Conservation (phyloP, 2,329 filamentous ascomycete species). For the Epichloe hybrida region DNA sequence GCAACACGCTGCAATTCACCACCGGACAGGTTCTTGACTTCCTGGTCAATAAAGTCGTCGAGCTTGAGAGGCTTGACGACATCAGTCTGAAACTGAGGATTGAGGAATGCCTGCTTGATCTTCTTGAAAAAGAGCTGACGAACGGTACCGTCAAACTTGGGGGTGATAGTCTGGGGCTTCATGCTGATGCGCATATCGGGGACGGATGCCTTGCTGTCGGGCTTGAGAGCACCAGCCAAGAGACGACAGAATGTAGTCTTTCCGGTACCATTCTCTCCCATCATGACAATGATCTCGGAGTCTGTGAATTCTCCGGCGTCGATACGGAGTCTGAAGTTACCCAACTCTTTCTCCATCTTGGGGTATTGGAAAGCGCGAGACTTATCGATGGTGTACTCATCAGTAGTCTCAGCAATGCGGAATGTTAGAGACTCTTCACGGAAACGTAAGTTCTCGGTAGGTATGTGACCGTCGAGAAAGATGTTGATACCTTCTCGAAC, state of each 20-base stretch:
- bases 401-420: constrained; percentile 77
- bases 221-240: constrained; percentile 84
- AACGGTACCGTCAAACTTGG: constrained; percentile 94
- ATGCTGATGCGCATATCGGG: constrained; percentile 96
- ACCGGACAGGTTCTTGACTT: constrained; percentile 97
- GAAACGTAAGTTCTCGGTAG: constrained; percentile 97
- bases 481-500: constrained; percentile 99
- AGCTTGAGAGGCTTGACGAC: constrained; percentile 99
- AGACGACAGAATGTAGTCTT: constrained; percentile 99
- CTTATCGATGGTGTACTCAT: constrained; percentile 78
- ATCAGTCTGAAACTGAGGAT: constrained; percentile 97
- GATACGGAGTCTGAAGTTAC: constrained; percentile 71
- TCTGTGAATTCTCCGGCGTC: constrained; percentile 84
- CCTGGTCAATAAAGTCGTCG: constrained; percentile 98
- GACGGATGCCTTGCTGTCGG: constrained; percentile 64
- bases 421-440: constrained; percentile 93
- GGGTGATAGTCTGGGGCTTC: constrained; percentile 99
- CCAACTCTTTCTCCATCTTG: constrained; percentile 82
- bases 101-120: constrained; percentile 93
- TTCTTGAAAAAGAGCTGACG: constrained; percentile 99
- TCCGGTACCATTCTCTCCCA: constrained; percentile 98
- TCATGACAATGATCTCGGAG: constrained; percentile 98
- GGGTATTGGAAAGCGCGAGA: constrained; percentile 79
- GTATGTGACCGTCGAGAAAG: constrained; percentile 95
- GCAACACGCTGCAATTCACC: constrained; percentile 99